Conservation (phyloP, 73 alveolate species). For the Durusdinium trenchii region DNA sequence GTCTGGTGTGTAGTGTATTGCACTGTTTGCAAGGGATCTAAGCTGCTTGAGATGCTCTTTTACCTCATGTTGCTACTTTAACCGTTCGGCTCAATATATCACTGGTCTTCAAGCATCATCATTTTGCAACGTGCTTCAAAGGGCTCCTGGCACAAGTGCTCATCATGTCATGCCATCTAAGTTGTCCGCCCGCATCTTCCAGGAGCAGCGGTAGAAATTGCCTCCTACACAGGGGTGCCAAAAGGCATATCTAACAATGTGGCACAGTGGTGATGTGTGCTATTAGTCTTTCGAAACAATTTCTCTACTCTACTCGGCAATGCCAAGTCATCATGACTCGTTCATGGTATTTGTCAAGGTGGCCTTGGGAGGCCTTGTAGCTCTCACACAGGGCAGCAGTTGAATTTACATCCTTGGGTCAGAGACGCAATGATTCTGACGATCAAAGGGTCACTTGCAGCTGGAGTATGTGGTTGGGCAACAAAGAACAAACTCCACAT, state of each 20-base stretch:
- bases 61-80: background rate
- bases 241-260: background rate
- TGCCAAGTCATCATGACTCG: background rate
- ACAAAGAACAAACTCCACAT: no score
- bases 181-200: conserved; percentile 36
- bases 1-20: background rate
- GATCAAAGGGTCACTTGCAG: background rate
- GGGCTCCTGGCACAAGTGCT: background rate
- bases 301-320: background rate
- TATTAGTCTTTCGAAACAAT: background rate
- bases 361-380: conserved; percentile 81
- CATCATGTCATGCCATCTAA: background rate
- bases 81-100: background rate
- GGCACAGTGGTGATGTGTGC: background rate
- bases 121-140: background rate
- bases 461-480: background rate
- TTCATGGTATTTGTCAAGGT: no score
- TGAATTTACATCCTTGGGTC: conserved; percentile 40
- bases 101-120: background rate
- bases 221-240: background rate
- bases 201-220: conserved; percentile 71
- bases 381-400: conserved; percentile 82
- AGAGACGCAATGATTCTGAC: no score
- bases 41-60: background rate
- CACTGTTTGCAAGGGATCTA: background rate